These are phyloP conservation scores for Fusarium humuli DNA, from an alignment of 2,329 filamentous ascomycete genomes.

Conservation along the genomic window DNA sequence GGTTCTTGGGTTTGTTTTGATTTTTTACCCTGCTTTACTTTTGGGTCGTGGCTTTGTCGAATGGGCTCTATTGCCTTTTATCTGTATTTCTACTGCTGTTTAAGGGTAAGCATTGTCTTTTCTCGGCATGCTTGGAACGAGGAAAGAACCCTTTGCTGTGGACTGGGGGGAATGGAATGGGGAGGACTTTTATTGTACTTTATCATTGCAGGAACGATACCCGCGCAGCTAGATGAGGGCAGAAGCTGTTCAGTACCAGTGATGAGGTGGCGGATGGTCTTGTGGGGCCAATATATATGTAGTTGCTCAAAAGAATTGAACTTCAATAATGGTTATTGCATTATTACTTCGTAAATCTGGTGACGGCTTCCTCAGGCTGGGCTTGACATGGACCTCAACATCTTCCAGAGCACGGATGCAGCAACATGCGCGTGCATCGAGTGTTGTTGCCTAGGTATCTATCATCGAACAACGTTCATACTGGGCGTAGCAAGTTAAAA, in stretches of 20 bases:
- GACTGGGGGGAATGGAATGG: constrained; percentile 12
- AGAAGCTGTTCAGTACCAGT: constrained; percentile 35
- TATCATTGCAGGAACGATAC: constrained; percentile 48
- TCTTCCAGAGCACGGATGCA: neutral
- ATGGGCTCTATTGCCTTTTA: constrained; percentile 18
- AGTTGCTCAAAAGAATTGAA: constrained; percentile 11
- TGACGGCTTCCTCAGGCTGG: neutral
- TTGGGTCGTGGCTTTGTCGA: constrained; percentile 10
- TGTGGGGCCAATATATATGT: neutral
- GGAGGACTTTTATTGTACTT: constrained; percentile 45
- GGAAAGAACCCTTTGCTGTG: neutral
- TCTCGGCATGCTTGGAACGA: constrained; percentile 27
- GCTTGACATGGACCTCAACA: neutral
- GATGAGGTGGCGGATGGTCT: constrained; percentile 2
- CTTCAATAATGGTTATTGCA: constrained; percentile 2
- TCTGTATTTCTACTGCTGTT: constrained; percentile 40
- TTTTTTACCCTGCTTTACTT: neutral
- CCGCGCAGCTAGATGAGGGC: constrained; percentile 39
- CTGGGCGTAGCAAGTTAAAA: neutral
- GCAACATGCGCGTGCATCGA: neutral
- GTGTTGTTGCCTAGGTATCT: neutral
- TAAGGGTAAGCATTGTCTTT: constrained; percentile 4
- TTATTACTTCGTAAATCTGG: neutral
- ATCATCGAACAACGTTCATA: neutral
- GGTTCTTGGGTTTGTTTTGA: constrained; percentile 26